Percentiles rank a stretch among this genome's conserved stretches.
These are phyloP conservation scores for Yarrowia osloensis DNA, from an alignment of 805 yeast genomes.

Conservation along the genomic window DNA sequence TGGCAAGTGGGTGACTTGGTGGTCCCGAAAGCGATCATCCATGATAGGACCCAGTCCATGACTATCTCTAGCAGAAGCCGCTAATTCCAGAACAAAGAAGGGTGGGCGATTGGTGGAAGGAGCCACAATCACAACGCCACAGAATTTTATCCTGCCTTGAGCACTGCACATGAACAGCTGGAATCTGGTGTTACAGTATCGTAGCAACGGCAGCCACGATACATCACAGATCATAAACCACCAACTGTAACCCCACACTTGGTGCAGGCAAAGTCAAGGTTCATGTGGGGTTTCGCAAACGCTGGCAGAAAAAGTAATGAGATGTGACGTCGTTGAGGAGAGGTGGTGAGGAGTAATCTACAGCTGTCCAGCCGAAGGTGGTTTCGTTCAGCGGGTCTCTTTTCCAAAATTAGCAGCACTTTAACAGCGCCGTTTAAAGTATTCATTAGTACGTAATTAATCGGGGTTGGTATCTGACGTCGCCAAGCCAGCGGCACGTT, in stretches of 20 bases:
- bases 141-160: neutral
- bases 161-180: neutral
- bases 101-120: neutral
- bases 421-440: neutral
- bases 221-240: neutral
- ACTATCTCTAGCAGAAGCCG: neutral
- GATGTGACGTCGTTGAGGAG: neutral
- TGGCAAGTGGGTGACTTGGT: neutral
- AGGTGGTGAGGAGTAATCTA: neutral
- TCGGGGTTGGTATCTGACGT: too few species aligned
- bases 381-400: neutral
- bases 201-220: neutral
- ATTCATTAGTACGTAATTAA: neutral
- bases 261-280: neutral
- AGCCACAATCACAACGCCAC: neutral
- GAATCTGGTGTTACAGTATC: neutral
- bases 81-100: neutral
- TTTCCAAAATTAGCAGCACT: neutral
- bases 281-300: slow-evolving; percentile 15
- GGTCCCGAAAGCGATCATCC: neutral
- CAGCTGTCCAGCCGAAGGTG: too few species aligned
- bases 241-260: slow-evolving; percentile 20
- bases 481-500: neutral
- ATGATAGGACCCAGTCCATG: neutral
- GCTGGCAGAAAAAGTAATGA: slow-evolving; percentile 3